Conservation (phyloP, 768 basidiomycete species). For the Hortiboletus flavorubellus region DNA sequence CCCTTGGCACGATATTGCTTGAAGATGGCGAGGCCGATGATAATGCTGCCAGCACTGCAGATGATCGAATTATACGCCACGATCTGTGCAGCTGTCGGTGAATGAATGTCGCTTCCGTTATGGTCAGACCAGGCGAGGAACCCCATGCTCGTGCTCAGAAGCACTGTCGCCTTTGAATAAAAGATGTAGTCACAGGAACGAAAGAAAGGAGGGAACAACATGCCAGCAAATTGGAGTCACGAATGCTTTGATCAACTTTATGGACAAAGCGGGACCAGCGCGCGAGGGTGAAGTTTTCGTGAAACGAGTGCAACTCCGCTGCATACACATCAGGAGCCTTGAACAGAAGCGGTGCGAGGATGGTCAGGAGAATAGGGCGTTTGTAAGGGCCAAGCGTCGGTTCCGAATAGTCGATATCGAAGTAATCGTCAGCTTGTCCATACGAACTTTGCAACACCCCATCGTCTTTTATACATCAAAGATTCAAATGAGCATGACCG, state of each 20-base stretch:
- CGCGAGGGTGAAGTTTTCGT: constrained; percentile 23
- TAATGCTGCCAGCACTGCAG: constrained; percentile 29
- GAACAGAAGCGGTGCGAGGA: constrained; percentile 24
- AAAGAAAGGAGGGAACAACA: neutral
- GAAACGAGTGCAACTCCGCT: constrained; percentile 27
- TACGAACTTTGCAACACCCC: constrained; percentile 29
- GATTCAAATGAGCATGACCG: neutral
- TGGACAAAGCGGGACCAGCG: constrained; percentile 30
- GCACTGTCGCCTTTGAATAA: constrained; percentile 25
- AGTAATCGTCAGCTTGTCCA: constrained; percentile 31
- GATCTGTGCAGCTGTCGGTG: constrained; percentile 23
- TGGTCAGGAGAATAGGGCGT: constrained; percentile 17
- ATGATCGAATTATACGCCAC: constrained; percentile 29
- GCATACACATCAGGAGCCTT: constrained; percentile 28
- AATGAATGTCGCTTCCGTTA: neutral
- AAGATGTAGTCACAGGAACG: neutral
- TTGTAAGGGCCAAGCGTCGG: constrained; percentile 13
- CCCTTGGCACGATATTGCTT: constrained; percentile 34
- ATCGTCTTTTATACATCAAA: constrained; percentile 18
- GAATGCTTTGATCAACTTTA: constrained; percentile 31
- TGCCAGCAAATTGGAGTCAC: constrained; percentile 32
- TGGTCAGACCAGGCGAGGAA: constrained; percentile 19
- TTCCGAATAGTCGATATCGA: constrained; percentile 26
- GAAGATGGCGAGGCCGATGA: constrained; percentile 28
- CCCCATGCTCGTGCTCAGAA: constrained; percentile 25